Conservation (phyloP, 768 basidiomycete genomes). For the Royoungia palumana region DNA sequence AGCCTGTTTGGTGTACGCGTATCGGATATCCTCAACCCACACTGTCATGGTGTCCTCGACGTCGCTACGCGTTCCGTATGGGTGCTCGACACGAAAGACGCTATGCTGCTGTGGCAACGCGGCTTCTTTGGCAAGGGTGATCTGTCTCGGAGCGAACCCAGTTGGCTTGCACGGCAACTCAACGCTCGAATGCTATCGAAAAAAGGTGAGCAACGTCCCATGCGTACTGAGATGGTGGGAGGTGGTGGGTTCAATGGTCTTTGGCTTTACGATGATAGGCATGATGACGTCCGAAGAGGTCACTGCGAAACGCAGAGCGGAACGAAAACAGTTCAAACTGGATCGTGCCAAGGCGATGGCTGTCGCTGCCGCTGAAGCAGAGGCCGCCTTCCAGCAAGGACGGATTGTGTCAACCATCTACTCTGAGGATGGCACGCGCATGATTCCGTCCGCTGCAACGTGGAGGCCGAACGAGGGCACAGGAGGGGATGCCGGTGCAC, state of each 20-base stretch:
- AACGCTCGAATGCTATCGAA: constrained; percentile 53
- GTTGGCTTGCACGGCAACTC: constrained; percentile 80
- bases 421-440: constrained; percentile 42
- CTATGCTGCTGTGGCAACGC: constrained; percentile 72
- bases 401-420: constrained; percentile 59
- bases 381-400: constrained; percentile 70
- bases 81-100: constrained; percentile 64
- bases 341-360: constrained; percentile 90
- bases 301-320: constrained; percentile 80
- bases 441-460: constrained; percentile 76
- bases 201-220: constrained; percentile 44
- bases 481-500: constrained; percentile 12
- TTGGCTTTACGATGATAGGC: neutral
- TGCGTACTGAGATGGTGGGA: too few species aligned
- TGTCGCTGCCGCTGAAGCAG: constrained; percentile 74
- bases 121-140: constrained; percentile 99
- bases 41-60: constrained; percentile 77
- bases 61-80: constrained; percentile 81
- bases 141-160: constrained; percentile 91
- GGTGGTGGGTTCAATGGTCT: too few species aligned
- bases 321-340: constrained; percentile 89
- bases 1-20: constrained; percentile 56
- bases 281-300: constrained; percentile 83
- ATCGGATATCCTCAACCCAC: constrained; percentile 64
- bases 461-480: constrained; percentile 53